Percentiles rank a stretch among this genome's conserved stretches.
Conservation (phyloP, 2,329 filamentous ascomycete species). For the Arachnomyces sp. region DNA sequence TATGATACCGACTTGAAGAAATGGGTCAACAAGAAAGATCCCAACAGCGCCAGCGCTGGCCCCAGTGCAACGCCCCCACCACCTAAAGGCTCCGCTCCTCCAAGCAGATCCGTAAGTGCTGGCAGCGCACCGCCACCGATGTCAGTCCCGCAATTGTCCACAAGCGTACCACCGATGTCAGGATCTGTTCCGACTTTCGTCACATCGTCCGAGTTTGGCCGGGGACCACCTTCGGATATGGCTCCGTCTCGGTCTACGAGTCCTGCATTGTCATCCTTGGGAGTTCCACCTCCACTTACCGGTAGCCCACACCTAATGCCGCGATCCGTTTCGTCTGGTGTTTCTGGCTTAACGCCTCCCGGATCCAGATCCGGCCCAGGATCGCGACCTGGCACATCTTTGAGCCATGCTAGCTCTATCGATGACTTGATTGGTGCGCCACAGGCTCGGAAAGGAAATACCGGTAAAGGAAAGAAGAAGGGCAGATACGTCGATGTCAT, state of each 20-base stretch:
- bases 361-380: slow-evolving; percentile 45
- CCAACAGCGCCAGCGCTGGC: slow-evolving; percentile 53
- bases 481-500: slow-evolving; percentile 94
- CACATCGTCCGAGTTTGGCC: slow-evolving; percentile 5
- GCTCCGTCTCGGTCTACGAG: slow-evolving; percentile 17
- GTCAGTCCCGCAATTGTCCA: slow-evolving; percentile 1
- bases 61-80: slow-evolving; percentile 67
- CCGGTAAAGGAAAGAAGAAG: slow-evolving; percentile 68
- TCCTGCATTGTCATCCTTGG: slow-evolving; percentile 10
- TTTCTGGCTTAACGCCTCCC: slow-evolving; percentile 27
- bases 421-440: slow-evolving; percentile 81
- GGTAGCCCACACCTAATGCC: slow-evolving; percentile 26
- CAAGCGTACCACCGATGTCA: slow-evolving; percentile 14
- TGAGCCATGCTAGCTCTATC: slow-evolving; percentile 90
- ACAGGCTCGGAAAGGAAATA: slow-evolving; percentile 57
- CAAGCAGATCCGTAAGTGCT: slow-evolving; percentile 47
- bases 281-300: slow-evolving; percentile 18
- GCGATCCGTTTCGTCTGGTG: slow-evolving; percentile 32
- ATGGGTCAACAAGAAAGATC: slow-evolving; percentile 95
- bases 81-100: slow-evolving; percentile 52
- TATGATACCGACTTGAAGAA: slow-evolving; percentile 95
- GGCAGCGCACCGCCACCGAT: slow-evolving; percentile 43
- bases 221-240: slow-evolving; percentile 12
- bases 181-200: slow-evolving; percentile 6
- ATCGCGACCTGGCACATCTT: slow-evolving; percentile 66